Evolutionary conservation across 2,329 filamentous ascomycete species (phyloP), one percentile per base, ranked within the genome.

Genomic region (Ampelomyces quisqualis): DNA sequence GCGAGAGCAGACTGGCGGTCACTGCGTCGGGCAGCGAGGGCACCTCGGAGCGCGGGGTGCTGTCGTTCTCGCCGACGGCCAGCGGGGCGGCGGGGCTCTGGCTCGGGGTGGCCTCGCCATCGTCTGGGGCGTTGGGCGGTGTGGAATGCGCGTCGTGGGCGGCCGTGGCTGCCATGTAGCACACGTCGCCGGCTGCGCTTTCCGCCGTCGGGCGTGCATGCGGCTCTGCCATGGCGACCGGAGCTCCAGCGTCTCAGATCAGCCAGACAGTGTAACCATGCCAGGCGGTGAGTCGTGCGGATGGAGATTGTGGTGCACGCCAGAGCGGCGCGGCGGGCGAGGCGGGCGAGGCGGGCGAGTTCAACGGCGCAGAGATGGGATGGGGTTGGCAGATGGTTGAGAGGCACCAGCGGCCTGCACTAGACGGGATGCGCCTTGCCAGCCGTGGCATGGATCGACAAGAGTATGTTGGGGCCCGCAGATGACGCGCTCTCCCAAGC

Each of bases 11-110:
- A 15, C 45, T 41, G 26, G 55, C 48, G 32, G 51, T 50, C 39
- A 55, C 38, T 27, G 49, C 43, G n/a, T 62, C 59, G 31, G 57
- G 49, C 9, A 57, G 41, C 14, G 62, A 64, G 37, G 69, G 69
- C 32, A 64, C 47, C 51, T 71, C 70, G 5, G 69, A 70, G 41
- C 68, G 65, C 33, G 69, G 67, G 10, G 70, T 73, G 47, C 54
- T 60, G 56, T 70, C 68, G 23, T 57, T 49, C 40, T 69, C 60
- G 24, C 59, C 59, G 39, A 46, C 46, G 33, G 44, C 17, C 13
- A 11, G 32, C 31, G 17, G 33, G 35, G 30, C 38, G 35, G 30
- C 38, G 35, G 23, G 30, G 40, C 15, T 17, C 26, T 43, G 44
- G 38, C 45, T 31, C 31, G 46, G 43, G 14, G 47, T 49, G n/a